A percentile compares a stretch with the other conserved stretches of the same genome.
Conservation (phyloP, 176 grass and related monocot genomes). For the Oryza coarctata region DNA sequence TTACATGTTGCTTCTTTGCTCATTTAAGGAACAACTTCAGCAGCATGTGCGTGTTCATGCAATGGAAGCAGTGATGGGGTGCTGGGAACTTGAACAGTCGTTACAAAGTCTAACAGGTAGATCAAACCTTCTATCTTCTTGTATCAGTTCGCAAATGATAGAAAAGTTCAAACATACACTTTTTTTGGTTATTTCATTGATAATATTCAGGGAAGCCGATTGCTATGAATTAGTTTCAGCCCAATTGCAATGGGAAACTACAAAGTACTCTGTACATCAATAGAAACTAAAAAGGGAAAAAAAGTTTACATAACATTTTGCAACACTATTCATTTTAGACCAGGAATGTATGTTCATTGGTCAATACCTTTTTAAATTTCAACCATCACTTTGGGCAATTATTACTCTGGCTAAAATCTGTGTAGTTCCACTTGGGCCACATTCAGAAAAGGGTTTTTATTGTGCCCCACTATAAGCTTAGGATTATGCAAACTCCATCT, state of each 20-base stretch:
- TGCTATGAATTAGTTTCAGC: not conserved
- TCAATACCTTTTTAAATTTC: too few relatives aligned
- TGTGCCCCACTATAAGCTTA: too few relatives aligned
- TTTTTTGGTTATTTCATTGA: constrained; percentile 17
- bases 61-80: constrained; percentile 99
- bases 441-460: too few relatives aligned
- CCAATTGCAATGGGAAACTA: not conserved
- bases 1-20: constrained; percentile 87
- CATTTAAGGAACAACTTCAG: constrained; percentile 97
- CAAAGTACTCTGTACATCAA: not conserved
- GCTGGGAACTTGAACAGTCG: constrained; percentile 98
- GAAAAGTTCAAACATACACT: not conserved
- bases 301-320: not conserved
- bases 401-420: too few relatives aligned
- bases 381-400: too few relatives aligned
- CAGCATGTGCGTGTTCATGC: constrained; percentile 99
- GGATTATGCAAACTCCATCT: too few relatives aligned
- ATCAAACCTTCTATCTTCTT: not conserved
- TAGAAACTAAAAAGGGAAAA: not conserved
- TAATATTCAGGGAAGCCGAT: not conserved
- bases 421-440: too few relatives aligned
- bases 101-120: constrained; percentile 95
- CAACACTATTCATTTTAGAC: not conserved
- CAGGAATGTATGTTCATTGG: not conserved
- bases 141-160: not conserved